Evolutionary conservation across 495 filamentous ascomycete species (phyloP).

Genomic region (Lichenothelia convexa): DNA sequence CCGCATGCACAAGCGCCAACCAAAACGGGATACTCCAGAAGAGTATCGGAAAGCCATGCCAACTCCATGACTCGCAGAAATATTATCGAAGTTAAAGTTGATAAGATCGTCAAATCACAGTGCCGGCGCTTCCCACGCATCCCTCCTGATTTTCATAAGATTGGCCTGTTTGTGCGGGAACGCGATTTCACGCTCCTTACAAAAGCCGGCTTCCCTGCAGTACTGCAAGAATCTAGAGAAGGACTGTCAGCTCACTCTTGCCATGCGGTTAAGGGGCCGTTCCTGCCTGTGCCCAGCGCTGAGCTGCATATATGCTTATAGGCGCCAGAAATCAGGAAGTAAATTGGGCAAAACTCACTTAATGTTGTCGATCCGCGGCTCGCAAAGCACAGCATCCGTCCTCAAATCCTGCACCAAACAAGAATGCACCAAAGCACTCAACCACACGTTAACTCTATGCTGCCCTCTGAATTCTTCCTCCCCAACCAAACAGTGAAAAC

Average conservation of each 20-base stretch:
- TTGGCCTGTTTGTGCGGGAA: conserved; percentile 91
- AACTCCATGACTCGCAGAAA: no score
- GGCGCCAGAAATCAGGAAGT: no score
- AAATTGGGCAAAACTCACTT: conserved; percentile 41
- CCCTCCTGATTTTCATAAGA: conserved; percentile 63
- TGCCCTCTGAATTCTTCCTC: conserved; percentile 79
- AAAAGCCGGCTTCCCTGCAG: conserved; percentile 56
- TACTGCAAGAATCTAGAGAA: conserved; percentile 55
- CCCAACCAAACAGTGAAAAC: conserved; percentile 73
- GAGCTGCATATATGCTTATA: no score
- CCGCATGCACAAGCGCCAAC: no score
- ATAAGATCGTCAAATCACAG: conserved; percentile 39
- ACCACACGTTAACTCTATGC: conserved; percentile 58
- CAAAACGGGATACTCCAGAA: no score
- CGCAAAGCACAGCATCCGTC: conserved; percentile 64
- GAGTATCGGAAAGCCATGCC: no score
- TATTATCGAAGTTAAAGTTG: no score
- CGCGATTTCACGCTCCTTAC: conserved; percentile 70
- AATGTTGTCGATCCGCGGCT: conserved; percentile 80
- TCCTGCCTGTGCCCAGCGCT: no score
- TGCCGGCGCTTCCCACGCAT: conserved; percentile 67
- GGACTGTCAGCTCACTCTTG: conserved; percentile 6
- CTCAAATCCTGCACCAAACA: conserved; percentile 62
- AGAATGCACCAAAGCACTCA: conserved; percentile 71
- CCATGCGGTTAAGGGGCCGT: no score